Evolutionary conservation across 176 grass and related monocot genomes (phyloP).

Genomic region (Hordeum vulgare): DNA sequence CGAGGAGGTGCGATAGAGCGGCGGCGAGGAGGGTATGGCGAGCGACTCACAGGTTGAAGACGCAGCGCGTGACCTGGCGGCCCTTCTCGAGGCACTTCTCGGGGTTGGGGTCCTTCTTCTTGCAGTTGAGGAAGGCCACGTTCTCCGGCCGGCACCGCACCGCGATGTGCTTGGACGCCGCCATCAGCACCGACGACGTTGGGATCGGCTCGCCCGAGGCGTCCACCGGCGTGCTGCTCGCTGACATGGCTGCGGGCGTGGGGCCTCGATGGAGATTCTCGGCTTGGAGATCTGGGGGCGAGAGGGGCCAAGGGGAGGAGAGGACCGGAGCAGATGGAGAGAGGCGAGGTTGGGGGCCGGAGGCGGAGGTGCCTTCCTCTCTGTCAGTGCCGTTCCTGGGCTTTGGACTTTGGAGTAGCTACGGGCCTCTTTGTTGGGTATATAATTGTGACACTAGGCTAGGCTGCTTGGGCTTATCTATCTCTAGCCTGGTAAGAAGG

Average conservation of each 20-base stretch:
- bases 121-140: constrained; percentile 90
- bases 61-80: constrained; percentile 67
- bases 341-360: neutral
- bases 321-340: neutral
- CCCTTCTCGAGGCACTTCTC: constrained; percentile 93
- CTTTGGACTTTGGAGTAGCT: neutral
- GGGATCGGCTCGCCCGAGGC: constrained; percentile 74
- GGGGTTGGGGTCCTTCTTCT: constrained; percentile 91
- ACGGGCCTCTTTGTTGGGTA: neutral
- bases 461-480: neutral
- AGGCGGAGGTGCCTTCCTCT: neutral
- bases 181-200: constrained; percentile 81
- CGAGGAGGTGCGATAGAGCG: neutral
- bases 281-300: constrained; percentile 36
- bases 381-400: neutral
- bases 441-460: neutral
- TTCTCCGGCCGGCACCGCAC: constrained; percentile 74
- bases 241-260: constrained; percentile 25
- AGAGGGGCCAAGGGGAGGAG: neutral
- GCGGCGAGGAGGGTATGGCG: neutral
- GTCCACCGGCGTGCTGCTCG: constrained; percentile 55
- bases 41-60: constrained; percentile 64
- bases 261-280: neutral
- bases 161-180: constrained; percentile 82
- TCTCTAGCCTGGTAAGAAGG: too few relatives aligned